Evolutionary conservation across 805 yeast species (phyloP), one percentile per base, ranked within the genome.

Genomic region (Spathaspora hagerdaliae): DNA sequence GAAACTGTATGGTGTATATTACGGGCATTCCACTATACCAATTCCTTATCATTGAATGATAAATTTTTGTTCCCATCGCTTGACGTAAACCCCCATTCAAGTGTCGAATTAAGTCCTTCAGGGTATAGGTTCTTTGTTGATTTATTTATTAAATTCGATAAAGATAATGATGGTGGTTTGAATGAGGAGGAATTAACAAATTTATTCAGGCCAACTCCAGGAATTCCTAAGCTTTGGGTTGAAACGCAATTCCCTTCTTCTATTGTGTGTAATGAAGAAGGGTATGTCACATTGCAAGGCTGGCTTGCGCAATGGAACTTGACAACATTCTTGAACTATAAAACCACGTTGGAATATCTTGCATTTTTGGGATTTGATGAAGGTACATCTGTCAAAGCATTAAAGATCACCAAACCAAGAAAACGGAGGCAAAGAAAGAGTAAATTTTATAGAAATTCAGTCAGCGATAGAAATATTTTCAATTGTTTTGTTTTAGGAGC

Each of bases 261-360:
- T 1, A 87, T 96, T 9, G 96, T 92, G 1, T 79, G 96, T 43
- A 91, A 90, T 59, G 97, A 90, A 52, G 83, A 82, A 51, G 97
- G 96, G 0, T 78, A 82, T 59, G 90, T 94, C 4, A 89, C 98
- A 0, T 65, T 94, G 27, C 99, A 95, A 67, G 99, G 99, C 2
- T 94, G 99, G 99, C 67, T 94, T 34, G 99, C 99, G 0, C 98
- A 92, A 58, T 94, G 99, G 99, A 85, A 92, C 55, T 86, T 94
- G 87, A 89, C 97, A 0, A 92, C 98, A 0, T 90, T 81, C 53
- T 68, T 94, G 29, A 96, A 91, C 55, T 81, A 86, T 59, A 81
- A 77, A 54, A 84, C 89, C 0, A 90, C 98, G 0, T 74, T 94
- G 42, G 95, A 89, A 42, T 94, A 92, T 57, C 66, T 94, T 50